A percentile compares a stretch with the other conserved stretches of the same genome.
These are phyloP conservation scores for Bothriochloa decipiens DNA, from an alignment of 176 grass and related monocot species.

Conservation along the genomic window DNA sequence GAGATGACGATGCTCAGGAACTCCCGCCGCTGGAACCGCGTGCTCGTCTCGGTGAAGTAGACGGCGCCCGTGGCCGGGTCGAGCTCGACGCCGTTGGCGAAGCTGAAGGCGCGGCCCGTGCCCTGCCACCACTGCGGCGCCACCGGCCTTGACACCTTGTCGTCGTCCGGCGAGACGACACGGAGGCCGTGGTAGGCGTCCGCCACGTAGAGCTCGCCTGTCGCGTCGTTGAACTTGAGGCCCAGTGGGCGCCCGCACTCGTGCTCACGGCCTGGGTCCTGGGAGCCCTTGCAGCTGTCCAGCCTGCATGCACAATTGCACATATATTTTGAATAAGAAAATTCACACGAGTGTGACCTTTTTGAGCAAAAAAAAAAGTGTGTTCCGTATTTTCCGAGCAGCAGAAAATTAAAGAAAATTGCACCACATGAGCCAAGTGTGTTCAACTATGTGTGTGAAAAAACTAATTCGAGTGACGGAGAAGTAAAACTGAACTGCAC, in stretches of 20 bases:
- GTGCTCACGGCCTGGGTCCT: constrained; percentile 55
- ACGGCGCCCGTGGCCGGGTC: constrained; percentile 49
- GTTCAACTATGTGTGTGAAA: too few relatives aligned
- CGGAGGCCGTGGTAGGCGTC: constrained; percentile 69
- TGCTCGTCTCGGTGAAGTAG: constrained; percentile 85
- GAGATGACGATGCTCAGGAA: constrained; percentile 63
- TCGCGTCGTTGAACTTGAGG: constrained; percentile 41
- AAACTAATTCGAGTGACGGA: too few relatives aligned
- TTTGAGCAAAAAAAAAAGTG: too few relatives aligned
- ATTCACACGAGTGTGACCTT: too few relatives aligned
- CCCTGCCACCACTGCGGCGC: neutral
- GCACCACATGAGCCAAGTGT: too few relatives aligned
- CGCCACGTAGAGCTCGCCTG: neutral
- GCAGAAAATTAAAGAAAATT: too few relatives aligned
- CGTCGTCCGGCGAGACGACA: constrained; percentile 17
- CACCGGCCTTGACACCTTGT: constrained; percentile 34
- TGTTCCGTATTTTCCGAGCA: too few relatives aligned
- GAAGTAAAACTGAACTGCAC: too few relatives aligned
- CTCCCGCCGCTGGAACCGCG: constrained; percentile 59
- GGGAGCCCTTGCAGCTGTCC: constrained; percentile 62
- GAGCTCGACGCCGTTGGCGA: constrained; percentile 74
- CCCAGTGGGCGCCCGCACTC: constrained; percentile 82
- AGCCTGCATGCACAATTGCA: constrained; percentile 22
- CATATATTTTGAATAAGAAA: too few relatives aligned
- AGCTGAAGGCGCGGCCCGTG: constrained; percentile 30